Conservation (phyloP, 148 eudicot species). For the Rhododendron kiyosumense region DNA sequence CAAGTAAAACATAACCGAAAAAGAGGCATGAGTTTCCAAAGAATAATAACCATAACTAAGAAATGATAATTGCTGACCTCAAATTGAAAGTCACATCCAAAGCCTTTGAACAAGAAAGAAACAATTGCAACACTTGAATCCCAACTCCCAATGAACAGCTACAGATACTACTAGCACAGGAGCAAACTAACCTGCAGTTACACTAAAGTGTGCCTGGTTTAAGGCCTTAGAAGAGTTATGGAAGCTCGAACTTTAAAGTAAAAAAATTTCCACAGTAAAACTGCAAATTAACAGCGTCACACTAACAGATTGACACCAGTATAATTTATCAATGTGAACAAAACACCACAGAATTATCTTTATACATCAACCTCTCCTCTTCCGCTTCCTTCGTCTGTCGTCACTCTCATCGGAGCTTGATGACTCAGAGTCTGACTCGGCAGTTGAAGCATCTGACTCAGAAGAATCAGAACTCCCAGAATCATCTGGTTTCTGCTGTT, state of each 20-base stretch:
- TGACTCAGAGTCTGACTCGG: constrained; percentile 31
- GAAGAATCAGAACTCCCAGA: constrained; percentile 35
- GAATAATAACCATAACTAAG: background rate
- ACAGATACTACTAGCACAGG: background rate
- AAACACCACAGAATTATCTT: background rate
- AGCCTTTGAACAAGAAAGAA: background rate
- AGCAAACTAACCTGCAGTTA: background rate
- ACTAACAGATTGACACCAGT: background rate
- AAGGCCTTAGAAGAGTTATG: background rate
- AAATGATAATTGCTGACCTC: background rate
- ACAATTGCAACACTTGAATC: background rate
- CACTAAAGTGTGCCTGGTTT: background rate
- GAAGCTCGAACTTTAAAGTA: background rate
- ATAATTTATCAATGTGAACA: background rate
- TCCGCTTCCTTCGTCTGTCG: constrained; percentile 36
- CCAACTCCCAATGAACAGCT: background rate
- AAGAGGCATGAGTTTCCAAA: background rate
- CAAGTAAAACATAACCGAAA: background rate
- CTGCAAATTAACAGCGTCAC: background rate
- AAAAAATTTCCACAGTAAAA: constrained; percentile 2
- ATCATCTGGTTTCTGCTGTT: constrained; percentile 61
- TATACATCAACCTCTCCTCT: constrained; percentile 30
- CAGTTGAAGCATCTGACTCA: constrained; percentile 11
- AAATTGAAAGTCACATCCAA: background rate
- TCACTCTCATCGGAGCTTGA: constrained; percentile 48